Evolutionary conservation across 2,329 filamentous ascomycete genomes (phyloP).

Genomic region (Fusarium sp.): DNA sequence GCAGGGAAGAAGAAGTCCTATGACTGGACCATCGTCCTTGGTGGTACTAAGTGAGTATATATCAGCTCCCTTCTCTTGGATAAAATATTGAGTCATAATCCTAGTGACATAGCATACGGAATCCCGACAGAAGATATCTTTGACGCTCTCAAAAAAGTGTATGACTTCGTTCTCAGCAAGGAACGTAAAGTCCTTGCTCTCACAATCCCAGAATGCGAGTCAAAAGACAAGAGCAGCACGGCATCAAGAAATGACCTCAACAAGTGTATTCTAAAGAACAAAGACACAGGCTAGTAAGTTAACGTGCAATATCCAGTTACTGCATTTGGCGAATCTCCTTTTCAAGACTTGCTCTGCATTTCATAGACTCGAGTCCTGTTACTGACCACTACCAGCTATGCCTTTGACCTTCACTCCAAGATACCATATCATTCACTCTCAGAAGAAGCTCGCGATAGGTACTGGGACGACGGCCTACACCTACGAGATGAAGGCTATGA

Average conservation of each 20-base stretch:
- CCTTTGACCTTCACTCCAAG: conserved; percentile 67
- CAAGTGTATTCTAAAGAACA: conserved; percentile 62
- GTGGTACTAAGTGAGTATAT: conserved; percentile 69
- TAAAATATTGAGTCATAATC: not conserved
- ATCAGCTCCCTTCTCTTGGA: not conserved
- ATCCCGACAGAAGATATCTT: conserved; percentile 59
- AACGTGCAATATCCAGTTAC: not conserved
- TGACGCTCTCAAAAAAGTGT: conserved; percentile 62
- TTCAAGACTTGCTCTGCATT: not conserved
- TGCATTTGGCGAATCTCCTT: not conserved
- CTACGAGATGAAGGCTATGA: conserved; percentile 71
- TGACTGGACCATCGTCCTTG: conserved; percentile 74
- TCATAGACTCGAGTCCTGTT: not conserved
- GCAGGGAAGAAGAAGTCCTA: conserved; percentile 51
- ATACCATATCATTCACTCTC: conserved; percentile 67
- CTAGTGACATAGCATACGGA: conserved; percentile 64
- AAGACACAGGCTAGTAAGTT: conserved; percentile 65
- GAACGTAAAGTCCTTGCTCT: conserved; percentile 71
- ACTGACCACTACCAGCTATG: conserved; percentile 58
- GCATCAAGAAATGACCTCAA: conserved; percentile 63
- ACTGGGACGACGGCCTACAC: conserved; percentile 74
- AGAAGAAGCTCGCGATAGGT: conserved; percentile 58
- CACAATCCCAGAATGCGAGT: conserved; percentile 68
- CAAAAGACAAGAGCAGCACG: conserved; percentile 48
- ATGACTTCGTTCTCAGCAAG: conserved; percentile 62